A percentile compares a stretch with the other conserved stretches of the same genome.
Conservation (phyloP, 306 rosid genomes). For the Acmispon strigosus region DNA sequence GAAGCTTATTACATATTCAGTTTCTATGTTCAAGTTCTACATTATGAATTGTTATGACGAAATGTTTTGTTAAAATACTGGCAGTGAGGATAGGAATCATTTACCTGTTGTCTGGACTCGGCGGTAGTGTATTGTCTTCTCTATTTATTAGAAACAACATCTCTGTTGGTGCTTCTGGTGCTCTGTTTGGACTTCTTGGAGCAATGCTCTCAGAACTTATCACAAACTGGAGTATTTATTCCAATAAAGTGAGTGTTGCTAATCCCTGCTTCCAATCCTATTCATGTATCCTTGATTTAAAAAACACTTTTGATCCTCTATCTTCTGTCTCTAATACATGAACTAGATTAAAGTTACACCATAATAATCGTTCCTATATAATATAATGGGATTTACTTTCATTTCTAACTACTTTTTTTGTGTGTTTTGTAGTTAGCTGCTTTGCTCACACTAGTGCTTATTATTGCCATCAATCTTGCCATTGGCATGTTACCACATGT, state of each 20-base stretch:
- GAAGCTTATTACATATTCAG: neutral
- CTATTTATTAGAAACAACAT: constrained; percentile 58
- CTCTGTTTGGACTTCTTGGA: constrained; percentile 91
- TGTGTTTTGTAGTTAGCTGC: constrained; percentile 61
- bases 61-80: constrained; percentile 28
- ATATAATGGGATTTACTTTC: neutral
- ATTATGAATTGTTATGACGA: neutral
- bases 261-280: neutral
- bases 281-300: neutral
- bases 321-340: neutral
- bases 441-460: constrained; percentile 53
- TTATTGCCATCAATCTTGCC: constrained; percentile 64
- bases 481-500: constrained; percentile 79
- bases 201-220: constrained; percentile 94
- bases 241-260: constrained; percentile 54
- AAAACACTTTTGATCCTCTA: neutral
- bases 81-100: constrained; percentile 70
- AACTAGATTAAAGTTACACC: neutral
- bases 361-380: neutral
- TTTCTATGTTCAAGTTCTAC: neutral
- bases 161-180: constrained; percentile 93
- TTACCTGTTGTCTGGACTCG: constrained; percentile 69
- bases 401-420: neutral
- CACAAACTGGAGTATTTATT: constrained; percentile 81
- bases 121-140: constrained; percentile 64